Evolutionary conservation across 805 yeast species (phyloP).

Genomic region (Cyberlindnera xylosilytica): DNA sequence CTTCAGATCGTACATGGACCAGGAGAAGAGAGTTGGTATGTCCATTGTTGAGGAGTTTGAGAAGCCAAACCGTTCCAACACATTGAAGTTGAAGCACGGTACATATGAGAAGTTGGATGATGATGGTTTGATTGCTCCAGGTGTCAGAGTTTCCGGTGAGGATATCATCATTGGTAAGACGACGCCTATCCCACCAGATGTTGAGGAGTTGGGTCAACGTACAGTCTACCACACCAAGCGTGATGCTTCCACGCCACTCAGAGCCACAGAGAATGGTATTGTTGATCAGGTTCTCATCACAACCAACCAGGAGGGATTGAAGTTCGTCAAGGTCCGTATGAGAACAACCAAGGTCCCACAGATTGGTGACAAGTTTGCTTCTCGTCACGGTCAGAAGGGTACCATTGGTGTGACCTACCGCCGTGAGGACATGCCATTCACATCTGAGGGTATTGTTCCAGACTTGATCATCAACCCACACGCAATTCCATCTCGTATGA

Average conservation of each 20-base stretch:
- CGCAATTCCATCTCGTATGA: slow-evolving; percentile 99
- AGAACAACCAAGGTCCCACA: slow-evolving; percentile 98
- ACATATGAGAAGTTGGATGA: slow-evolving; percentile 97
- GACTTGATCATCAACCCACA: slow-evolving; percentile 98
- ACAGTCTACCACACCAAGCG: slow-evolving; percentile 97
- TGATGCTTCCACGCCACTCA: slow-evolving; percentile 96
- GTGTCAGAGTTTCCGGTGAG: slow-evolving; percentile 98
- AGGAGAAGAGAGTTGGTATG: slow-evolving; percentile 98
- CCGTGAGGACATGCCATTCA: slow-evolving; percentile 98
- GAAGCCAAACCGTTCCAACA: slow-evolving; percentile 92
- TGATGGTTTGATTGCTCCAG: slow-evolving; percentile 97
- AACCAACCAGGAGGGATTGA: slow-evolving; percentile 96
- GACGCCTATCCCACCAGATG: slow-evolving; percentile 98
- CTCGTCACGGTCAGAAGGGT: slow-evolving; percentile 99
- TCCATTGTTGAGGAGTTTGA: slow-evolving; percentile 97
- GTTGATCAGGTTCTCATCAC: slow-evolving; percentile 97
- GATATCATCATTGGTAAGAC: slow-evolving; percentile 98
- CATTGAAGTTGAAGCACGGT: slow-evolving; percentile 94
- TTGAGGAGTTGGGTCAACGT: slow-evolving; percentile 97
- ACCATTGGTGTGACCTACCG: slow-evolving; percentile 98
- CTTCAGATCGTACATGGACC: slow-evolving; percentile 97
- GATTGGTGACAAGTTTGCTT: slow-evolving; percentile 98
- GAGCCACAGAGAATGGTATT: slow-evolving; percentile 97
- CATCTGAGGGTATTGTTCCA: slow-evolving; percentile 93
- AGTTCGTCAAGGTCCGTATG: slow-evolving; percentile 97